A percentile compares a stretch with the other conserved stretches of the same genome.
These are phyloP conservation scores for Paramyrothecium sp. DNA, from an alignment of 2,329 filamentous ascomycete genomes.

Conservation along the genomic window DNA sequence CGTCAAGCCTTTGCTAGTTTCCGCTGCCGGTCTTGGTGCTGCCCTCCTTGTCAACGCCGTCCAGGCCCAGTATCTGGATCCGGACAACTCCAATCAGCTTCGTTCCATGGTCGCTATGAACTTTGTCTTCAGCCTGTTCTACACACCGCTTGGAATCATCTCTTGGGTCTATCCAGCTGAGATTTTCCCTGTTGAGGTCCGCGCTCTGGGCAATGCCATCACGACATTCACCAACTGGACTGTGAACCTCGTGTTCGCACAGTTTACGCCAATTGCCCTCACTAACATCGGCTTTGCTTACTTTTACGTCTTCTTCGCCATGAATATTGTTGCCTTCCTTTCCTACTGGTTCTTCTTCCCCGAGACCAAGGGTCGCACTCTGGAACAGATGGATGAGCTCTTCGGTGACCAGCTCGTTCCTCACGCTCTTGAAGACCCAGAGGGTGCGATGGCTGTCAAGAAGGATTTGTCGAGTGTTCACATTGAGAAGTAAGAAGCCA, in stretches of 20 bases:
- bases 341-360: conserved; percentile 25
- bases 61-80: conserved; percentile 21
- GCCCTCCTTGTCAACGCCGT: conserved; percentile 25
- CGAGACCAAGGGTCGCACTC: conserved; percentile 24
- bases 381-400: conserved; percentile 32
- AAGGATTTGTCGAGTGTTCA: conserved; percentile 1
- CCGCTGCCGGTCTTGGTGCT: conserved; percentile 24
- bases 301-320: conserved; percentile 29
- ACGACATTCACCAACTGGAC: conserved; percentile 27
- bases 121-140: conserved; percentile 29
- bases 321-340: conserved; percentile 18
- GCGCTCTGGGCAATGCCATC: conserved; percentile 24
- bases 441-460: conserved; percentile 4
- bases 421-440: conserved; percentile 6
- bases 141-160: conserved; percentile 39
- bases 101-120: conserved; percentile 30
- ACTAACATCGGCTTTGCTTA: conserved; percentile 42
- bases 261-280: conserved; percentile 45
- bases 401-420: conserved; percentile 22
- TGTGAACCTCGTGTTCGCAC: conserved; percentile 43
- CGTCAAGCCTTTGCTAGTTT: conserved; percentile 44
- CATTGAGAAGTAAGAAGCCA: not conserved
- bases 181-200: conserved; percentile 34
- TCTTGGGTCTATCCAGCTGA: conserved; percentile 37
- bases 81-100: conserved; percentile 19